phyloP scores from a whole-genome alignment of 345 rosid genomes.

The Pistacia atlantica region DNA sequence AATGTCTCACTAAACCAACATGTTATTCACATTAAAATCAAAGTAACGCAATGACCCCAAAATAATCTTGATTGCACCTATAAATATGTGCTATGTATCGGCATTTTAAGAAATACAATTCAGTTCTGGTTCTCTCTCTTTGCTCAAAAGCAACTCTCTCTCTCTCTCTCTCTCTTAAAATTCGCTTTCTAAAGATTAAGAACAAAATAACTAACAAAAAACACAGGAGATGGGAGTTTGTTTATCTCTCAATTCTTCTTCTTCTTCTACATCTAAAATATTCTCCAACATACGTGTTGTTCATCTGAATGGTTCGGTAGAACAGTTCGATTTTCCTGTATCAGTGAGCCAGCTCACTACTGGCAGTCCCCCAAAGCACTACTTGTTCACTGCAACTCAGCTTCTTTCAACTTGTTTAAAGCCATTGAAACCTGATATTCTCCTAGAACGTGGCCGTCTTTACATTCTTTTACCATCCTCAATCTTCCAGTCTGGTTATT shows the following conservation, averaged over 20 bases:
- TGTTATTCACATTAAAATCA: too few species aligned
- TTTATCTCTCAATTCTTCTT: not conserved
- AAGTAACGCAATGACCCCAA: too few species aligned
- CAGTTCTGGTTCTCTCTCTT: too few species aligned
- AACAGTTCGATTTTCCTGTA: constrained; percentile 39
- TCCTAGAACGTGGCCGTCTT: not conserved
- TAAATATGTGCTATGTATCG: too few species aligned
- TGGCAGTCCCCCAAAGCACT: not conserved
- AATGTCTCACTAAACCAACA: too few species aligned
- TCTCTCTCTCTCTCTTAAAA: too few species aligned
- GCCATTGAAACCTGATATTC: not conserved
- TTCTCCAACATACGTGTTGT: constrained; percentile 37
- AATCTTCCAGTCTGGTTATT: not conserved
- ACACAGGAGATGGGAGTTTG: not conserved
- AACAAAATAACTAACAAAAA: too few species aligned
- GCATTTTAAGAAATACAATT: too few species aligned
- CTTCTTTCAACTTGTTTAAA: not conserved
- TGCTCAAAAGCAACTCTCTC: too few species aligned
- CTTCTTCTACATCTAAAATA: not conserved
- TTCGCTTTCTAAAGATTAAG: too few species aligned
- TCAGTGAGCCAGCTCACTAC: constrained; percentile 30
- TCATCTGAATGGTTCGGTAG: constrained; percentile 43
- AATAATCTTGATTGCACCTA: too few species aligned
- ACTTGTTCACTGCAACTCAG: not conserved
- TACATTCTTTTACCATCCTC: not conserved